Percentiles rank a stretch among this genome's conserved stretches.
Evolutionary conservation across 345 rosid genomes (phyloP).

Genomic region (Limnanthes douglasii): DNA sequence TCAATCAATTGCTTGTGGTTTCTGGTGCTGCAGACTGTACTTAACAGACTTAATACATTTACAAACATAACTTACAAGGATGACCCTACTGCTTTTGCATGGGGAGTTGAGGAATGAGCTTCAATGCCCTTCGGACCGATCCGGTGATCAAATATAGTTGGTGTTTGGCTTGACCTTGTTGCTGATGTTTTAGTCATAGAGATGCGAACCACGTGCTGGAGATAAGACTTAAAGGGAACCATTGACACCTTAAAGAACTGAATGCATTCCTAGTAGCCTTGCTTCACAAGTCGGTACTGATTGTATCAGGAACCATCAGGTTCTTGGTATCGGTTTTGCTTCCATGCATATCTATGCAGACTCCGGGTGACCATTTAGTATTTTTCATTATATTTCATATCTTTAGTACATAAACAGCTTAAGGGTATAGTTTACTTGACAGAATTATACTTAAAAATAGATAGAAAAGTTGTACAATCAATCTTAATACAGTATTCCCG

Average conservation of each 20-base stretch:
- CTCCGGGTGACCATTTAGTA: conserved; percentile 47
- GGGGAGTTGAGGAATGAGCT: conserved; percentile 98
- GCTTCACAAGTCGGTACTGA: conserved; percentile 95
- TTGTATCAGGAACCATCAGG: conserved; percentile 79
- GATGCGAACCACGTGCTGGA: conserved; percentile 88
- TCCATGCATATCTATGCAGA: conserved; percentile 86
- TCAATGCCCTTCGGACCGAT: conserved; percentile 83
- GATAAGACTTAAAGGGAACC: conserved; percentile 89
- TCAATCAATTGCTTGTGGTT: conserved; percentile 1
- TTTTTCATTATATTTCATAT: conserved; percentile 2
- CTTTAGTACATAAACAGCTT: no score
- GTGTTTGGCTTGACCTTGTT: neutral
- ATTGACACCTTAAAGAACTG: conserved; percentile 54
- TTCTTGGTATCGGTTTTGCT: conserved; percentile 81
- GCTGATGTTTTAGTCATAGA: conserved; percentile 40
- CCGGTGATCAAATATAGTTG: no score
- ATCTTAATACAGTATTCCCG: conserved; percentile 44
- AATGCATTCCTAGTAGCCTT: conserved; percentile 70
- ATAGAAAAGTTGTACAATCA: conserved; percentile 65
- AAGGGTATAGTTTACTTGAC: no score
- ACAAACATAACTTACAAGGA: conserved; percentile 81
- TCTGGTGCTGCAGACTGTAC: conserved; percentile 41
- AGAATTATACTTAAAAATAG: conserved; percentile 10
- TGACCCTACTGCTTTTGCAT: conserved; percentile 80
- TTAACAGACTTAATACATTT: conserved; percentile 72